A percentile compares a stretch with the other conserved stretches of the same genome.
Conservation (phyloP, 768 basidiomycete genomes). For the Tricholoma saponaceum region DNA sequence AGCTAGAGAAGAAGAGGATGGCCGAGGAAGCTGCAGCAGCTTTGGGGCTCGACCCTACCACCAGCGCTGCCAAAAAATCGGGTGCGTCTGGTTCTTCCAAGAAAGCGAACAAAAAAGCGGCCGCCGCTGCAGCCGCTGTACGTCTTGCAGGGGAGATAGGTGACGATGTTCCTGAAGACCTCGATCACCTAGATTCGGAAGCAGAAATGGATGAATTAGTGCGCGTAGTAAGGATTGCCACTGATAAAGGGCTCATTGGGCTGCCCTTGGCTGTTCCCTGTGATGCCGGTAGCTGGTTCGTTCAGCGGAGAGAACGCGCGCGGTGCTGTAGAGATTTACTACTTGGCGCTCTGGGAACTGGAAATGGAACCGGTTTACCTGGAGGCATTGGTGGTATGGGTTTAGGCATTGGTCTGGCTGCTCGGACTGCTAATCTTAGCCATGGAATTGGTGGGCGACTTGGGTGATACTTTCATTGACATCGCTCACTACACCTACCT, state of each 20-base stretch:
- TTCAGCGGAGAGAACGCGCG: constrained; percentile 66
- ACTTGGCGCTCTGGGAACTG: constrained; percentile 46
- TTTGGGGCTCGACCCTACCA: constrained; percentile 46
- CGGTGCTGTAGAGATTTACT: constrained; percentile 57
- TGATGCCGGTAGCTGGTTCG: constrained; percentile 80
- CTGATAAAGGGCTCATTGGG: constrained; percentile 54
- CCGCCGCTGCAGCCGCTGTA: constrained; percentile 45
- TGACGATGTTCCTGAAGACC: constrained; percentile 63
- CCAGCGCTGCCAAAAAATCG: constrained; percentile 38
- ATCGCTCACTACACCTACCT: too few relatives aligned
- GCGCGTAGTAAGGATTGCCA: constrained; percentile 52
- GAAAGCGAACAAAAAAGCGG: constrained; percentile 56
- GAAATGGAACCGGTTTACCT: constrained; percentile 28
- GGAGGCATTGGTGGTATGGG: constrained; percentile 28
- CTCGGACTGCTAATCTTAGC: constrained; percentile 26
- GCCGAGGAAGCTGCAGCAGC: constrained; percentile 69
- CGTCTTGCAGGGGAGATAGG: constrained; percentile 45
- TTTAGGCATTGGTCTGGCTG: constrained; percentile 19
- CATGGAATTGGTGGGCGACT: constrained; percentile 1
- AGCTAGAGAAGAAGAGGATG: constrained; percentile 75
- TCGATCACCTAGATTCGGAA: constrained; percentile 81
- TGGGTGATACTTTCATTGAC: too few relatives aligned
- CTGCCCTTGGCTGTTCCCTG: constrained; percentile 68
- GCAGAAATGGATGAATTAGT: constrained; percentile 77
- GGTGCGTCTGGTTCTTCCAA: constrained; percentile 48